phyloP scores from a whole-genome alignment of 139 green algal genomes.

The Cymbomonas tetramitiformis region DNA sequence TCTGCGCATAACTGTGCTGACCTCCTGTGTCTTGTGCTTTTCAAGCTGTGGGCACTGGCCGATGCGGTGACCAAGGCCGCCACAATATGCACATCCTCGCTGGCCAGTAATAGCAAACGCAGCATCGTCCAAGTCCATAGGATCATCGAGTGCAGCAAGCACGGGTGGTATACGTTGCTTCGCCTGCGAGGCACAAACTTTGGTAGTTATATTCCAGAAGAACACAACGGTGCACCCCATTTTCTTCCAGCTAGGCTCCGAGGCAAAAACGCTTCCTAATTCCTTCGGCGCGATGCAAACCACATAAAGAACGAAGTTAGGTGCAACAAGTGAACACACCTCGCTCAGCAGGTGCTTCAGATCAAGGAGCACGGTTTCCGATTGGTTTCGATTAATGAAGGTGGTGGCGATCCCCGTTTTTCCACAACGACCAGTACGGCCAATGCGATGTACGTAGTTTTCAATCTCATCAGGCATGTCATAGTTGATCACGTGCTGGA shows the following conservation, averaged over 20 bases:
- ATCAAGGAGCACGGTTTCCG: conserved; percentile 86
- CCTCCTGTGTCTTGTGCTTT: too few species aligned
- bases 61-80: conserved; percentile 89
- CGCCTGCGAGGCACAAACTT: too few species aligned
- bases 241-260: too few species aligned
- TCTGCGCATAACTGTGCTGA: too few species aligned
- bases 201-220: too few species aligned
- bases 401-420: conserved; percentile 95
- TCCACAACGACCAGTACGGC: conserved; percentile 64
- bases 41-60: too few species aligned
- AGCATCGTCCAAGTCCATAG: conserved; percentile 29
- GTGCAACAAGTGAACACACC: too few species aligned
- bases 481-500: conserved; percentile 97
- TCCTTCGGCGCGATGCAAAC: too few species aligned
- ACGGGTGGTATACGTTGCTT: conserved; percentile 82
- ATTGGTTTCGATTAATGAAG: conserved; percentile 89
- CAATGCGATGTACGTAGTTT: conserved; percentile 89
- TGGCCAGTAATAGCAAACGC: conserved; percentile 23
- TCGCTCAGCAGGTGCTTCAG: conserved; percentile 93
- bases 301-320: too few species aligned
- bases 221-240: too few species aligned
- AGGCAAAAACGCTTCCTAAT: too few species aligned
- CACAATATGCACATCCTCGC: conserved; percentile 87
- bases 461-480: conserved; percentile 98
- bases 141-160: conserved; percentile 57